phyloP scores from a whole-genome alignment of 2,329 filamentous ascomycete genomes.

The Penicillium sp. region DNA sequence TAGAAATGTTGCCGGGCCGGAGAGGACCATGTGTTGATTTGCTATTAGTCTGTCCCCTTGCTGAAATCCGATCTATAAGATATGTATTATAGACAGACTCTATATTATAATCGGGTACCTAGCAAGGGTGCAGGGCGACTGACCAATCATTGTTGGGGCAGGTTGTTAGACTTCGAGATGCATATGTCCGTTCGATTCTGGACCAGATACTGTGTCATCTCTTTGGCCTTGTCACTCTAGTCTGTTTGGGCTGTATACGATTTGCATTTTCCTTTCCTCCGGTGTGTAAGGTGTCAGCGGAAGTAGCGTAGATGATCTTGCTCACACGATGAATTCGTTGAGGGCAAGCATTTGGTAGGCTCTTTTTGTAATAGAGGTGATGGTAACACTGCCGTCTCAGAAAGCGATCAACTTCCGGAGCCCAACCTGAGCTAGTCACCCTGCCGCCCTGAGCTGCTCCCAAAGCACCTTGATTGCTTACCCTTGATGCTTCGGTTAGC shows the following conservation, averaged over 20 bases:
- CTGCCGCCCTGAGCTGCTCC: no score
- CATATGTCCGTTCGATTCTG: slow-evolving; percentile 13
- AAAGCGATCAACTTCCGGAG: no score
- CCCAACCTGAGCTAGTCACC: no score
- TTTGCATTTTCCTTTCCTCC: not conserved
- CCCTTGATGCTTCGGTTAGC: no score
- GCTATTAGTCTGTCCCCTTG: not conserved
- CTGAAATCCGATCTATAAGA: not conserved
- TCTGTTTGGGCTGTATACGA: not conserved
- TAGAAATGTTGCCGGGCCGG: no score
- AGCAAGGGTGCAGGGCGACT: not conserved
- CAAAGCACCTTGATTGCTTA: no score
- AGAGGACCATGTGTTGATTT: not conserved
- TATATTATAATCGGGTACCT: not conserved
- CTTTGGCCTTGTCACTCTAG: slow-evolving; percentile 1
- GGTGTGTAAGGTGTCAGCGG: slow-evolving; percentile 1
- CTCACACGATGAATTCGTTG: not conserved
- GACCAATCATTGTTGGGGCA: not conserved
- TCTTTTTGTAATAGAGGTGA: no score
- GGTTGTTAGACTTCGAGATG: slow-evolving; percentile 4
- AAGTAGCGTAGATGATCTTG: not conserved
- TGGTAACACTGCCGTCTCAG: no score
- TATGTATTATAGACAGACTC: not conserved
- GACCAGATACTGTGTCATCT: slow-evolving; percentile 8
- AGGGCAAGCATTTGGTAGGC: not conserved